These are phyloP conservation scores for Quercus wislizeni DNA, from an alignment of 306 rosid genomes.

Conservation along the genomic window DNA sequence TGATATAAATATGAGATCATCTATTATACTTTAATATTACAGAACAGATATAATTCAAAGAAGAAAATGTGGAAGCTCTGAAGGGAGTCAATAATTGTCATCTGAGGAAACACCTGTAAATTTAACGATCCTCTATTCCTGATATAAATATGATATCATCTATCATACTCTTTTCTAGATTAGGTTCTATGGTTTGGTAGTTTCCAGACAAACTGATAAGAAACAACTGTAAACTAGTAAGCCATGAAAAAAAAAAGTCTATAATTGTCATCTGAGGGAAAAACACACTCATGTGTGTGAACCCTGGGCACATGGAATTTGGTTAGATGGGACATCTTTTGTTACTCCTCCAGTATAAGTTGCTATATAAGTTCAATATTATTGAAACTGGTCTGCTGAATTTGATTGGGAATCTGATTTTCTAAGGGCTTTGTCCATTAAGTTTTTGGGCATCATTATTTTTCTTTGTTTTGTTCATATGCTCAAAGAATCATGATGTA, in stretches of 20 bases:
- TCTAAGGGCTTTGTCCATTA: neutral
- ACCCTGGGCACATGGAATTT: neutral
- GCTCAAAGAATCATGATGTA: neutral
- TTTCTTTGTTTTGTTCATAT: slow-evolving; percentile 10
- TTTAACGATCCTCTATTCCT: too few species aligned
- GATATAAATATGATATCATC: too few species aligned
- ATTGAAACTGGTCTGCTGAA: neutral
- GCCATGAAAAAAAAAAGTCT: neutral
- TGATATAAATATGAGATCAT: slow-evolving; percentile 39
- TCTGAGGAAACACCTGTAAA: too few species aligned
- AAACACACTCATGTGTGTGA: neutral
- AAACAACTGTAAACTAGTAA: neutral
- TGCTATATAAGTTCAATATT: neutral
- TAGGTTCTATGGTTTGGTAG: too few species aligned
- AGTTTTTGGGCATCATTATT: too few species aligned
- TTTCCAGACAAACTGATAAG: neutral
- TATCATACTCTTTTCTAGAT: too few species aligned
- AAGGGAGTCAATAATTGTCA: neutral
- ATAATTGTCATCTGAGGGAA: neutral
- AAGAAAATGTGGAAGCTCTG: neutral
- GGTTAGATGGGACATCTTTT: neutral
- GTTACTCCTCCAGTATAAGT: neutral
- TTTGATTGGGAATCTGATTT: neutral
- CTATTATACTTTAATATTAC: neutral
- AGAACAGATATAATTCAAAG: neutral